phyloP scores from a whole-genome alignment of 2,329 filamentous ascomycete species.

The Metarhizium robertsii region DNA sequence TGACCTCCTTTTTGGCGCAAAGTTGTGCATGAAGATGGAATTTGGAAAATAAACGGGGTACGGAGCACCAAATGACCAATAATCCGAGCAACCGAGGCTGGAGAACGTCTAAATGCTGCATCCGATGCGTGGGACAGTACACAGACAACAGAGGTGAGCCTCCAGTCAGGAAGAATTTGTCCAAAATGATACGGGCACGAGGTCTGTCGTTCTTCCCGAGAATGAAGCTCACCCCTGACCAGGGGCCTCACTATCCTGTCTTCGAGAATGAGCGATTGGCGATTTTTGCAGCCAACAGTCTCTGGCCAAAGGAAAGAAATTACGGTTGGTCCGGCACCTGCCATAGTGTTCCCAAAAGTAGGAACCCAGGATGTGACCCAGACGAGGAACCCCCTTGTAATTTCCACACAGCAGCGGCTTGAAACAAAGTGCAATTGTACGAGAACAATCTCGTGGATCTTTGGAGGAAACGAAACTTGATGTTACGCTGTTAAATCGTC shows the following conservation, averaged over 20 bases:
- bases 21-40: neutral
- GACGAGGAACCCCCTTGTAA: neutral
- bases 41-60: too few species aligned
- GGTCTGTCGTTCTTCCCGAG: neutral
- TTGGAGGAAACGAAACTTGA: neutral
- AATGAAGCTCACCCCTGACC: neutral
- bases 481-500: too few species aligned
- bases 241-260: neutral
- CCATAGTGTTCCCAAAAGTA: neutral
- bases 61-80: neutral
- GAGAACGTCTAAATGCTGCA: too few species aligned
- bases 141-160: too few species aligned
- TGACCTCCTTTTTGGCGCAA: neutral
- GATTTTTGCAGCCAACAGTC: neutral
- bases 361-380: neutral
- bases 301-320: neutral
- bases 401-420: neutral
- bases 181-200: neutral
- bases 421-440: neutral
- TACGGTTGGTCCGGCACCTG: neutral
- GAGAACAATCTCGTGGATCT: neutral
- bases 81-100: neutral
- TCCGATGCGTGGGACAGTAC: too few species aligned
- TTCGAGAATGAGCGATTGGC: neutral
- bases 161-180: too few species aligned